These are phyloP conservation scores for Mangifera indica DNA, from an alignment of 345 rosid genomes.

Conservation along the genomic window DNA sequence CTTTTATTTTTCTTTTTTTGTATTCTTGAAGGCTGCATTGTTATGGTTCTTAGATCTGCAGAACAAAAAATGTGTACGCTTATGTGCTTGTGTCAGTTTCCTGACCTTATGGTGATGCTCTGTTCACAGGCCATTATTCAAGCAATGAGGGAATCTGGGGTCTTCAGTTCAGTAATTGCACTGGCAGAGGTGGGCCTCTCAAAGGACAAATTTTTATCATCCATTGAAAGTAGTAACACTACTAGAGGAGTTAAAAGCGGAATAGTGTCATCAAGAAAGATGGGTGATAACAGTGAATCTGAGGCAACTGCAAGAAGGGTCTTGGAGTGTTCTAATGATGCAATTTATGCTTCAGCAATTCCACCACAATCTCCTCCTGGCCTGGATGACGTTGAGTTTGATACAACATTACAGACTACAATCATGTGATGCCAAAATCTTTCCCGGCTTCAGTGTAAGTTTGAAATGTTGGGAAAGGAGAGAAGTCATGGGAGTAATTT, in stretches of 20 bases:
- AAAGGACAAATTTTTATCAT: slow-evolving; percentile 30
- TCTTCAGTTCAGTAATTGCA: slow-evolving; percentile 52
- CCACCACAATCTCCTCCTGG: slow-evolving; percentile 72
- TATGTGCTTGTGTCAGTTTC: background rate
- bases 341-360: slow-evolving; percentile 35
- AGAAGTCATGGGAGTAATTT: background rate
- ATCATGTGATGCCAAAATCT: slow-evolving; percentile 4
- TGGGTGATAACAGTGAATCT: slow-evolving; percentile 37
- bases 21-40: background rate
- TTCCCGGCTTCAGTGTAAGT: background rate
- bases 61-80: background rate
- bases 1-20: no score
- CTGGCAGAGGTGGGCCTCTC: slow-evolving; percentile 38
- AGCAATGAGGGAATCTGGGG: slow-evolving; percentile 73
- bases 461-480: no score
- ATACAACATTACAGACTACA: slow-evolving; percentile 7
- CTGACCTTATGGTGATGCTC: slow-evolving; percentile 1
- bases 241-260: slow-evolving; percentile 22
- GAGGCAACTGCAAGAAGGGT: slow-evolving; percentile 48
- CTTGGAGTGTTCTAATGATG: slow-evolving; percentile 35
- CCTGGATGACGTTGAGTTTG: slow-evolving; percentile 19
- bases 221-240: slow-evolving; percentile 34
- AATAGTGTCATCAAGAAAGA: slow-evolving; percentile 46
- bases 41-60: slow-evolving; percentile 1
- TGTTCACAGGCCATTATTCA: slow-evolving; percentile 60